phyloP scores from a whole-genome alignment of 1,139 yeast genomes.

The Barnettozyma hawaiiensis region DNA sequence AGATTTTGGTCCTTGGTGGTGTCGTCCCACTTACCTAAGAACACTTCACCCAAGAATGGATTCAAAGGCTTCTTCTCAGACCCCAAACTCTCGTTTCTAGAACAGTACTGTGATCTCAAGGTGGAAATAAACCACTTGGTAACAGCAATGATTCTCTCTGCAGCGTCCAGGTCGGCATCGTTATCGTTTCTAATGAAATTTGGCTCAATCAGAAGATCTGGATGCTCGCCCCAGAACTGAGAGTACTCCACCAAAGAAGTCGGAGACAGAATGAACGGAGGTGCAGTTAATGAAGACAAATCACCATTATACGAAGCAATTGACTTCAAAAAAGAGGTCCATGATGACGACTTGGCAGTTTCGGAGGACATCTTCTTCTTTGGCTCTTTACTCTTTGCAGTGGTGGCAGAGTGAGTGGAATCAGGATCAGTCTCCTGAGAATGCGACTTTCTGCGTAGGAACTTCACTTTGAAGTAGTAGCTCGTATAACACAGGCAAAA shows the following conservation, averaged over 20 bases:
- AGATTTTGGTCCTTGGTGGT: constrained; percentile 36
- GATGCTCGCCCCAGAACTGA: constrained; percentile 90
- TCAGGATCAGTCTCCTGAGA: constrained; percentile 1
- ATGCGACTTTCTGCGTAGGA: neutral
- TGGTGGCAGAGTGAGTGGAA: neutral
- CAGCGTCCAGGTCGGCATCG: constrained; percentile 35
- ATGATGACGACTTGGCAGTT: constrained; percentile 35
- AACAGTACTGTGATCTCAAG: constrained; percentile 86
- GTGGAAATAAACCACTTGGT: constrained; percentile 90
- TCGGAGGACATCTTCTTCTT: constrained; percentile 13
- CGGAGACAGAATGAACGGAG: constrained; percentile 94
- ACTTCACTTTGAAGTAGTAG: constrained; percentile 1
- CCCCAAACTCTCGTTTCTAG: constrained; percentile 86
- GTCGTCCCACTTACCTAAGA: constrained; percentile 80
- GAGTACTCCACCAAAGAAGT: constrained; percentile 87
- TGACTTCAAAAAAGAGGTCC: constrained; percentile 88
- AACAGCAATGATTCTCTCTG: constrained; percentile 69
- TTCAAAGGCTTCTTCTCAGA: constrained; percentile 93
- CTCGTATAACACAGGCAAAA: neutral
- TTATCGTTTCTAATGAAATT: constrained; percentile 37
- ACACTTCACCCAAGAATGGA: constrained; percentile 90
- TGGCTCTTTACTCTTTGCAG: neutral
- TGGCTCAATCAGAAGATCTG: constrained; percentile 75
- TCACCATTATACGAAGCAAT: constrained; percentile 94
- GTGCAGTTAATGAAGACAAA: constrained; percentile 89